Base-by-base conservation (phyloP, 2,329 filamentous ascomycete species). In the Magnaporthiopsis rhizophila region DNA sequence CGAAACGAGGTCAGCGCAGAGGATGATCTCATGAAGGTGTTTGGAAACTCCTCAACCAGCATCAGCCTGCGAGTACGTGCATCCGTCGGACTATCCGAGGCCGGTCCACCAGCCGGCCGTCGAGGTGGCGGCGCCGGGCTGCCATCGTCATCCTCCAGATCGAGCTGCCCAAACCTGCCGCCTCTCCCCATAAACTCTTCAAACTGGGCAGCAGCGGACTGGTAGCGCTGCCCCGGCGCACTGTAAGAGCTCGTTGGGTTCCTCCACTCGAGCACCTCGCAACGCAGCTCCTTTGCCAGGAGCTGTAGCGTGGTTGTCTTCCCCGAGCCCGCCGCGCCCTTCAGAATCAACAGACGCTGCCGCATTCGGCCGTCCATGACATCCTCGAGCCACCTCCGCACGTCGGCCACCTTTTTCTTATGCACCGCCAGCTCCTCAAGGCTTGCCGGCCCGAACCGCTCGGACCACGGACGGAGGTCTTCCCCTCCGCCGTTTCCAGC, bases 341-440 rank as follows among this genome's bases (percentile, higher is more conserved):
- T 97, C 58, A 99, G 80, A 34, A 99, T 81, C 65, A 97, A 82
- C 65, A 97, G 73, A 66, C 90, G 85, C 79, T 96, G 87, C 66
- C 84, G 80, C 74, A 84, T 76, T 53, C 80, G 79, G 21, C 91
- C 90, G 32, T 76, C 74, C 67, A 92, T 83, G 24, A 92, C 90
- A 71, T 88, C 85, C 58, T 90, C 86, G 45, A 99, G 78, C 93
- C 95, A 98, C 65, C 78, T 82, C 65, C 87, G 85, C 59, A 98
- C 93, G 76, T 98, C 93, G 2, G 86, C 78, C 7, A 98, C 90
- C 75, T 99, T 99, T 70, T 86, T 95, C 79, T 96, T 97, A 75
- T 99, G 93, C 24, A 99, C 94, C 0, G 90, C 94, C 59, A 99
- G 80, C 76, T 98, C 94, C 21, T 92, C 87, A 15, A 97, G 74